Evolutionary conservation across 2,329 filamentous ascomycete genomes (phyloP).

Genomic region (Fusarium nematophilum): DNA sequence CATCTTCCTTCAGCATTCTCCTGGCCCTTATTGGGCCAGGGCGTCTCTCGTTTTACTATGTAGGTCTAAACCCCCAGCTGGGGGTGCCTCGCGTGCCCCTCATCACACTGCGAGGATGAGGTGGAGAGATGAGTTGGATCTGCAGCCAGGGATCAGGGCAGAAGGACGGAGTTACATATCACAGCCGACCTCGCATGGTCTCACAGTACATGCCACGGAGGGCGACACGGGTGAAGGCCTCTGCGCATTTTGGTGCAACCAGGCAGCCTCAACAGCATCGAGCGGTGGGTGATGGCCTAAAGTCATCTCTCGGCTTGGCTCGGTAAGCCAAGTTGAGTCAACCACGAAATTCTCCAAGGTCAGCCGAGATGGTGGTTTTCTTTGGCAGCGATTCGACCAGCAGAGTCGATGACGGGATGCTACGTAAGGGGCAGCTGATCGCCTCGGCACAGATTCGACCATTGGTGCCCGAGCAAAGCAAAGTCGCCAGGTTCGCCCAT

Average conservation of each 20-base stretch:
- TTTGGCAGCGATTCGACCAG: conserved; percentile 9
- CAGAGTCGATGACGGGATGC: conserved; percentile 18
- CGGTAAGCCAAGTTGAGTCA: neutral
- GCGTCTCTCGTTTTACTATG: no score
- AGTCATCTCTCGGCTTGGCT: conserved; percentile 2
- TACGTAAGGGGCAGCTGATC: conserved; percentile 11
- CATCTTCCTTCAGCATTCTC: conserved; percentile 19
- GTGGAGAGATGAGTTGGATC: conserved; percentile 41
- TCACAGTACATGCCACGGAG: conserved; percentile 1
- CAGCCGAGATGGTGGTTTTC: conserved; percentile 14
- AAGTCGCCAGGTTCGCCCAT: conserved; percentile 9
- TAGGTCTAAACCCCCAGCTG: conserved; percentile 28
- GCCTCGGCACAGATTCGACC: conserved; percentile 7
- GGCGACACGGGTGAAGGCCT: neutral
- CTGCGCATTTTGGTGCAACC: neutral
- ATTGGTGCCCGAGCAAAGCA: conserved; percentile 39
- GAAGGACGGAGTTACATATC: conserved; percentile 12
- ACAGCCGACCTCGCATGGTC: conserved; percentile 25
- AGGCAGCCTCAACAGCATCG: neutral
- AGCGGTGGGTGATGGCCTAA: conserved; percentile 6
- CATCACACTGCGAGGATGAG: conserved; percentile 28
- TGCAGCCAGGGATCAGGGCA: conserved; percentile 43
- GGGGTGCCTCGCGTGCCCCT: conserved; percentile 19
- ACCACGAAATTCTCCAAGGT: conserved; percentile 7
- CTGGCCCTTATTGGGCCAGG: conserved; percentile 19